Evolutionary conservation across 805 yeast species (phyloP).

Genomic region (Starmerella davenportii): DNA sequence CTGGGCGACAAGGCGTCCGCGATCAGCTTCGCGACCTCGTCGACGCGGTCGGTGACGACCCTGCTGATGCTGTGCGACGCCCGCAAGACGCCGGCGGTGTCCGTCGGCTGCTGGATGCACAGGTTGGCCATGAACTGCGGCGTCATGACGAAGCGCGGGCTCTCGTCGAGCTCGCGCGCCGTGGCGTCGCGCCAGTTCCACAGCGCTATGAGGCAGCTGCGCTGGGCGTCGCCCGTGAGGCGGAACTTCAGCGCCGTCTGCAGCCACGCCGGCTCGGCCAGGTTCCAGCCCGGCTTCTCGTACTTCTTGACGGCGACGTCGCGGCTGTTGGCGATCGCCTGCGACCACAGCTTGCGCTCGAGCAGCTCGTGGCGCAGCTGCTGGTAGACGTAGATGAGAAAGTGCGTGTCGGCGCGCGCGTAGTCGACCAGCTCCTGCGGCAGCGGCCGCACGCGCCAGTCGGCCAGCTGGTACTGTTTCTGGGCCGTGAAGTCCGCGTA

Average conservation of each 20-base stretch:
- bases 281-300: constrained; percentile 54
- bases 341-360: constrained; percentile 27
- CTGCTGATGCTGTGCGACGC: constrained; percentile 28
- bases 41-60: constrained; percentile 39
- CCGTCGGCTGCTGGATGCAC: constrained; percentile 40
- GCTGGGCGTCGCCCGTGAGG: constrained; percentile 30
- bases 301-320: constrained; percentile 64
- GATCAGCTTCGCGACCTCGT: constrained; percentile 42
- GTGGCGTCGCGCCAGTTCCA: constrained; percentile 67
- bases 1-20: constrained; percentile 13
- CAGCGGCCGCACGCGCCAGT: constrained; percentile 86
- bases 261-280: constrained; percentile 43
- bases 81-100: constrained; percentile 31
- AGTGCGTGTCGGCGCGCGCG: constrained; percentile 93
- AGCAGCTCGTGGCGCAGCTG: constrained; percentile 47
- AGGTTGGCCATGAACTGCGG: constrained; percentile 55
- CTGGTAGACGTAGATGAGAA: constrained; percentile 63
- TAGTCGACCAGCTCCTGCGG: constrained; percentile 58
- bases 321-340: constrained; percentile 55
- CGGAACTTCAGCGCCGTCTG: constrained; percentile 46
- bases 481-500: constrained; percentile 75
- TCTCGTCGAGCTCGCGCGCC: constrained; percentile 70
- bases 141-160: constrained; percentile 66
- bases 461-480: constrained; percentile 87
- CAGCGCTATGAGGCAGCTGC: constrained; percentile 37